Evolutionary conservation across 805 yeast genomes (phyloP), one percentile per base, ranked within the genome.

Genomic region (Soucietia sequanensis): DNA sequence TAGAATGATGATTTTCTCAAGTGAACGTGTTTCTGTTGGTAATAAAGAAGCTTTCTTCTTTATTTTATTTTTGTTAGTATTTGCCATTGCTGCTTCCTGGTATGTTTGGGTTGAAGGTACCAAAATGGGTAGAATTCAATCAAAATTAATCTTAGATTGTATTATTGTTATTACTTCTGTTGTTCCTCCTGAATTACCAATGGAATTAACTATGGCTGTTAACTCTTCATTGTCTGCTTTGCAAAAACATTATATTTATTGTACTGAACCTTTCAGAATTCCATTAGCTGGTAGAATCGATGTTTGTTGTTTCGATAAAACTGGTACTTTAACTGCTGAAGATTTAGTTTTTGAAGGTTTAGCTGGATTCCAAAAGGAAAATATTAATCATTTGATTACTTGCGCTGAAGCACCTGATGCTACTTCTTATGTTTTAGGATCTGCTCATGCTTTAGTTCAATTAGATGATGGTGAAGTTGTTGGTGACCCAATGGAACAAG

Each of bases 401-500:
- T 64, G 73, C 34, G 68, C 67, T 5, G 84, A 81, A 28, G 88
- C 87, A 33, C 91, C 96, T 6, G 68, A 60, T 20, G 72, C 76
- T 29, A 81, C 95, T 7, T 68, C 79, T 26, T 70, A 75, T 42
- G 88, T 86, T 24, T 74, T 93, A 44, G 98, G 97, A 42, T 81
- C 97, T 38, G 96, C 96, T 23, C 99, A 93, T 61, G 98, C 99
- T 19, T 74, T 93, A 46, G 99, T 93, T 18, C 80, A 81, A 52
- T 72, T 93, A 41, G 97, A 93, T 52, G 96, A 90, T 57, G 99
- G 98, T 50, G 98, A 93, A 43, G 78, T 90, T 48, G 99, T 93
- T 42, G 99, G 99, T 64, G 99, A 93, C 56, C 97, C 99, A 44
- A 91, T 93, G 98, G 99, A 93, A 66, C 88, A 89, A 64, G 96